Conservation (phyloP, 1,284 basidiomycete species). For the Ganoderma meredithae region DNA sequence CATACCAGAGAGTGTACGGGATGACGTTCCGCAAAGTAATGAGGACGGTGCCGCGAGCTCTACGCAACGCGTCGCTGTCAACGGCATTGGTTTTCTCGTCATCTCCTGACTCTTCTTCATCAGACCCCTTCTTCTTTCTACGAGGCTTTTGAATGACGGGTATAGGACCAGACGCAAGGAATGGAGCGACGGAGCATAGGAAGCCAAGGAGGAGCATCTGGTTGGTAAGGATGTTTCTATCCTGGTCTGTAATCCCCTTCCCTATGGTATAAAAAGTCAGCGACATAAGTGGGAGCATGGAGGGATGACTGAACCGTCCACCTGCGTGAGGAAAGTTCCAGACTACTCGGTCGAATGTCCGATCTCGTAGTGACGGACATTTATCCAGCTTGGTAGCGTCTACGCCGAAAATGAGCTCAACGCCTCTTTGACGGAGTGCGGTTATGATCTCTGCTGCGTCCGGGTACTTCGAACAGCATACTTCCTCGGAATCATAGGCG, state of each 20-base stretch:
- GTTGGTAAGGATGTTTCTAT: slow-evolving; percentile 93
- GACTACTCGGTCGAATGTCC: slow-evolving; percentile 81
- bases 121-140: slow-evolving; percentile 56
- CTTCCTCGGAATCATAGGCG: slow-evolving; percentile 83
- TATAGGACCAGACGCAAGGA: slow-evolving; percentile 67
- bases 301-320: slow-evolving; percentile 43
- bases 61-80: slow-evolving; percentile 15
- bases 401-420: slow-evolving; percentile 81
- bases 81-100: slow-evolving; percentile 38
- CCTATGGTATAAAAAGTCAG: slow-evolving; percentile 55
- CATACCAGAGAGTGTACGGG: slow-evolving; percentile 91
- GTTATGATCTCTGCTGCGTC: slow-evolving; percentile 73
- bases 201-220: slow-evolving; percentile 90
- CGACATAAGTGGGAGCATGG: neutral
- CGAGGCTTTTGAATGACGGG: slow-evolving; percentile 51
- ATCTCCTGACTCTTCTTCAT: slow-evolving; percentile 46
- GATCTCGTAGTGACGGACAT: slow-evolving; percentile 58
- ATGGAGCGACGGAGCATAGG: slow-evolving; percentile 73
- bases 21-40: slow-evolving; percentile 88
- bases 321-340: slow-evolving; percentile 99
- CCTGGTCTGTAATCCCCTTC: slow-evolving; percentile 93
- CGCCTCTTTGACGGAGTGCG: slow-evolving; percentile 65
- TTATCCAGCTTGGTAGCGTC: slow-evolving; percentile 86
- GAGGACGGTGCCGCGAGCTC: slow-evolving; percentile 71
- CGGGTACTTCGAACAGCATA: slow-evolving; percentile 87